Evolutionary conservation across 257 asterid genomes (phyloP).

Genomic region (Leptodermis oblonga): DNA sequence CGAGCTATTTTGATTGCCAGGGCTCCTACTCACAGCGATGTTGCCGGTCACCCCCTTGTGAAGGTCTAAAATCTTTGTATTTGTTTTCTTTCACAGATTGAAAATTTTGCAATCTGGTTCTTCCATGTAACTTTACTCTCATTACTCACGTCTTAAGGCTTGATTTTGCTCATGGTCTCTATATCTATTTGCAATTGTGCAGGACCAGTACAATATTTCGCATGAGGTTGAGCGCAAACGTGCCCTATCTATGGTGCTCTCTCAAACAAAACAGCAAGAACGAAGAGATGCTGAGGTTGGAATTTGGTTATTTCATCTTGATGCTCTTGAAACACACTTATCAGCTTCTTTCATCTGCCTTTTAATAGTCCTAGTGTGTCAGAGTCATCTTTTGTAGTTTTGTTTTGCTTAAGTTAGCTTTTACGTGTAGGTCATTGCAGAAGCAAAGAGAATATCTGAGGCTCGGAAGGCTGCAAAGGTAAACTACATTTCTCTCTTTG

Average conservation of each 20-base stretch:
- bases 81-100: background rate
- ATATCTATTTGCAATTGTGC: slow-evolving; percentile 15
- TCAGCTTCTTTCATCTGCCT: background rate
- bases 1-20: slow-evolving; percentile 67
- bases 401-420: slow-evolving; percentile 7
- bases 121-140: background rate
- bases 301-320: slow-evolving; percentile 16
- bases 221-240: slow-evolving; percentile 91
- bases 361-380: background rate
- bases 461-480: slow-evolving; percentile 83
- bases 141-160: background rate
- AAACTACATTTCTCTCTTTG: slow-evolving; percentile 3
- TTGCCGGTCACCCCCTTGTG: slow-evolving; percentile 60
- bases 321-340: background rate
- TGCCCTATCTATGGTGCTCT: slow-evolving; percentile 77
- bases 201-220: slow-evolving; percentile 73
- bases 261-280: slow-evolving; percentile 94
- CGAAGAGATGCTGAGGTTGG: slow-evolving; percentile 84
- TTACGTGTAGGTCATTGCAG: slow-evolving; percentile 67
- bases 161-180: slow-evolving; percentile 18
- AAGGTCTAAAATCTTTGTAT: slow-evolving; percentile 46
- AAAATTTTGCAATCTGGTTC: background rate
- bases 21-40: slow-evolving; percentile 63
- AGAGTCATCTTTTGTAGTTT: background rate
- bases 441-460: slow-evolving; percentile 83